Base-by-base conservation (phyloP, 2,329 filamentous ascomycete species). In the Stromatinia cepivora region DNA sequence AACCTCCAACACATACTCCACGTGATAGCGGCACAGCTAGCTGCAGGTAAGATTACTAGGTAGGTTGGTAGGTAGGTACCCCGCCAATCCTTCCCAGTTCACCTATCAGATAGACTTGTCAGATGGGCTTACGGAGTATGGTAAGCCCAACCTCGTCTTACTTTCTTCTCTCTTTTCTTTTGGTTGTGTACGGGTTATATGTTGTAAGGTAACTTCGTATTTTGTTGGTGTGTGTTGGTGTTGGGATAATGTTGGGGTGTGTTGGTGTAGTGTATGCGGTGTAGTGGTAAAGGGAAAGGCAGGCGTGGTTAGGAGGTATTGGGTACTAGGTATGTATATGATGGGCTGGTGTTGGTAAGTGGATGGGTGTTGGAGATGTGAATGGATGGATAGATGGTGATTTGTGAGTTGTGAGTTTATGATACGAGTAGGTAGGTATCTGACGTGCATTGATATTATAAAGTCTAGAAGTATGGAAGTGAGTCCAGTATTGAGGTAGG, bases 91-190 rank as follows among this genome's bases (percentile, higher is more conserved):
- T 54, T 54, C 52, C 52, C 52, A 54, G 52, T 28, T 25, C 52
- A 31, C 31, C 31, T 54, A 28, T 54, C 52, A 54, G 31, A 31
- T 31, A 4, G 31, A 4, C 4, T 3, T 31, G 31, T 31, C 31
- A 31, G 31, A 31, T 3, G 3, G 31, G 31, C 31, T 31, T 31
- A 31, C 4, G 31, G 31, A 31, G 31, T 31, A 31, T 31, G 31
- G 57, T 61, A 28, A 61, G 58, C 58, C 58, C 42, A 61, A 46
- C 58, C 58, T 46, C 25, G 58, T 61, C 58, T 61, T 46, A 61
- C 17, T 20, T 46, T 22, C 5, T 28, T 3, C 4, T n/a, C n/a
- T n/a, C n/a, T n/a, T n/a, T n/a, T n/a, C n/a, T n/a, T n/a, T n/a
- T n/a, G n/a, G n/a, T n/a, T n/a, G n/a, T n/a, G n/a, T n/a, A n/a